Base-by-base conservation (phyloP, 1,284 basidiomycete species). In the Heliocybe sulcata region DNA sequence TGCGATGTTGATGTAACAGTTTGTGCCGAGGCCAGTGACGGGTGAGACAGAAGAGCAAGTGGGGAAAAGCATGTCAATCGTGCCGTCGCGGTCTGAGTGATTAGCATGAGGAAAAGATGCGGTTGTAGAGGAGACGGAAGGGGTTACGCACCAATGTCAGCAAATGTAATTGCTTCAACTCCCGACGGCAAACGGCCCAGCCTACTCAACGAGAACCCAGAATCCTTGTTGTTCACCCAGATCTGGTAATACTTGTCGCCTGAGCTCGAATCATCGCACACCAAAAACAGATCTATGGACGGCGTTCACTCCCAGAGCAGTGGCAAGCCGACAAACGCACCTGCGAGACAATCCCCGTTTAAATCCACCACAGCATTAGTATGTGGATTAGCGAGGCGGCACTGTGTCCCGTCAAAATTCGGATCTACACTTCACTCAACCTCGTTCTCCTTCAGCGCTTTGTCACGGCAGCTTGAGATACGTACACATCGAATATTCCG, bases 281-380 rank as follows among this genome's bases (percentile, higher is more conserved):
- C 84, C 9, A 99, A 77, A 65, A 99, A 96, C 2, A 99, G 72
- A 64, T 99, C 96, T 86, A 64, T 16, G 16, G 55, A 16, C 27
- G 22, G 23, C 11, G 47, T 38, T 53, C 14, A 27, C 33, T 35
- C 9, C 33, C 16, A 9, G 9, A 9, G 33, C 16, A 9, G n/a
- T 42, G 8, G 38, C 16, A 42, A 51, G 55, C 48, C 22, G 54
- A 45, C 38, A 52, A 38, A 19, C 77, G 47, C 52, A 89, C 91
- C 92, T 58, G 94, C 93, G 4, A 98, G 77, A 68, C 97, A 99
- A 69, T 99, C 96, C 12, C 96, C 96, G 61, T 99, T 86, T 51
- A 99, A 73, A 66, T 99, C 96, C 16, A 98, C 80, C n/a, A 94
- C 90, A 0, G 94, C 94, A 66, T 94, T 97, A 66, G 90, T 94